A percentile compares a stretch with the other conserved stretches of the same genome.
These are phyloP conservation scores for Cercospora zeina DNA, from an alignment of 2,329 filamentous ascomycete genomes.

Conservation along the genomic window DNA sequence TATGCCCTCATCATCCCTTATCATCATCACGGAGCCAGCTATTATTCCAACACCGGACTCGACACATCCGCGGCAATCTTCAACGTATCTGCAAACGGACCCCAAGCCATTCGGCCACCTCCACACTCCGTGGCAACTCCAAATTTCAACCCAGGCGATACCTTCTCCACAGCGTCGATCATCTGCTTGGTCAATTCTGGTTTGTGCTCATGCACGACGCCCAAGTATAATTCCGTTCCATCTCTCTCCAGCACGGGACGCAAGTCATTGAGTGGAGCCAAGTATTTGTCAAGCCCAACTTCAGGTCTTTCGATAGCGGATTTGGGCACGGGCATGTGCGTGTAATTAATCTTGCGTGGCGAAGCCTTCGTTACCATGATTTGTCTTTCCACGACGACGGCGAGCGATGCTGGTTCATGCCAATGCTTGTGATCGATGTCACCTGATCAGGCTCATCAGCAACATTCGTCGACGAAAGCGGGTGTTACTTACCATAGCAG, in stretches of 20 bases:
- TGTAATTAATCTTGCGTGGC: conserved; percentile 42
- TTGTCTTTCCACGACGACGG: conserved; percentile 41
- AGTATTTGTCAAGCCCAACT: conserved; percentile 40
- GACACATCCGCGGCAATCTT: conserved; percentile 29
- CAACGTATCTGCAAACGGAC: conserved; percentile 37
- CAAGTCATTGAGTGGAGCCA: conserved; percentile 42
- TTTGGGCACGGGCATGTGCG: conserved; percentile 51
- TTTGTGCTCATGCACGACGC: conserved; percentile 46
- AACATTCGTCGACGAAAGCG: neutral
- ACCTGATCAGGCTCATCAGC: conserved; percentile 19
- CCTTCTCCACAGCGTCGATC: conserved; percentile 42
- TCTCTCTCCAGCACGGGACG: conserved; percentile 37
- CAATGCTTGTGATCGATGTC: conserved; percentile 50
- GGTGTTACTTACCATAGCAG: conserved; percentile 46
- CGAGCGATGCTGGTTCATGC: conserved; percentile 45
- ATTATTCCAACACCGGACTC: conserved; percentile 4
- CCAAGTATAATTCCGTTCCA: conserved; percentile 45
- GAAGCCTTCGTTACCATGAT: conserved; percentile 38
- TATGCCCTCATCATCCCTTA: neutral
- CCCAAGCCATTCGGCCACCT: conserved; percentile 40
- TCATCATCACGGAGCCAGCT: no score
- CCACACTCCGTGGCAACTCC: conserved; percentile 49
- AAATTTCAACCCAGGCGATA: conserved; percentile 38
- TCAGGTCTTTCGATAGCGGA: conserved; percentile 33
- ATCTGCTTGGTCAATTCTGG: conserved; percentile 43